Conservation (phyloP, 331 rosid genomes). For the Ulmus americana region DNA sequence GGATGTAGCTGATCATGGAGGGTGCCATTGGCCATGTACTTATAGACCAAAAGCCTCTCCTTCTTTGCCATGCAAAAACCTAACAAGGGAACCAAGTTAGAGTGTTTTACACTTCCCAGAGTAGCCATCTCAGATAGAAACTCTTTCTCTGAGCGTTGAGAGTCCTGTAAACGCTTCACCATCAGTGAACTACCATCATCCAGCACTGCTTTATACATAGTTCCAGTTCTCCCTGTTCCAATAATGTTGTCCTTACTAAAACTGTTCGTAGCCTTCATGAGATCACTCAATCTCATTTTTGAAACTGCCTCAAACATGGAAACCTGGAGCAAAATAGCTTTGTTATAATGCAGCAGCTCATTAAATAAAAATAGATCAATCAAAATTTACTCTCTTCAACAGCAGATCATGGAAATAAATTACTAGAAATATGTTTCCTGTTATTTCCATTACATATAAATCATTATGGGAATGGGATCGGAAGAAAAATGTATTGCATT, state of each 20-base stretch:
- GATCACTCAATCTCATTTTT: constrained; percentile 83
- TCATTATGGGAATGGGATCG: constrained; percentile 6
- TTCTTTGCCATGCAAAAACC: constrained; percentile 83
- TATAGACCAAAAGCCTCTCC: constrained; percentile 80
- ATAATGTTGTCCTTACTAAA: constrained; percentile 65
- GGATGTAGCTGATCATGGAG: constrained; percentile 70
- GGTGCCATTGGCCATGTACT: constrained; percentile 67
- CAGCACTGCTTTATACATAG: constrained; percentile 67
- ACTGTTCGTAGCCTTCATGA: constrained; percentile 86
- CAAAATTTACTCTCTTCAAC: neutral
- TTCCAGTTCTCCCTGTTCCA: constrained; percentile 83
- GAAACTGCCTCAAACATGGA: constrained; percentile 73
- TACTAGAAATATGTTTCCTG: neutral
- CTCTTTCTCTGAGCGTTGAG: constrained; percentile 77
- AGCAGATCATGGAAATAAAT: constrained; percentile 15
- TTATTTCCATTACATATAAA: neutral
- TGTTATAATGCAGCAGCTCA: neutral
- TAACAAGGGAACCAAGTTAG: constrained; percentile 76
- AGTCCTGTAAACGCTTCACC: constrained; percentile 92
- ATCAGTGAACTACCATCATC: constrained; percentile 66
- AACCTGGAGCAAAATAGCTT: constrained; percentile 48
- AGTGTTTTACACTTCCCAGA: constrained; percentile 59
- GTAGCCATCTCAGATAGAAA: constrained; percentile 81
- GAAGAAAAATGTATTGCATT: constrained; percentile 11
- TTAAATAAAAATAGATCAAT: neutral